These are phyloP conservation scores for Auricularia sp. DNA, from an alignment of 768 basidiomycete genomes.

Conservation along the genomic window DNA sequence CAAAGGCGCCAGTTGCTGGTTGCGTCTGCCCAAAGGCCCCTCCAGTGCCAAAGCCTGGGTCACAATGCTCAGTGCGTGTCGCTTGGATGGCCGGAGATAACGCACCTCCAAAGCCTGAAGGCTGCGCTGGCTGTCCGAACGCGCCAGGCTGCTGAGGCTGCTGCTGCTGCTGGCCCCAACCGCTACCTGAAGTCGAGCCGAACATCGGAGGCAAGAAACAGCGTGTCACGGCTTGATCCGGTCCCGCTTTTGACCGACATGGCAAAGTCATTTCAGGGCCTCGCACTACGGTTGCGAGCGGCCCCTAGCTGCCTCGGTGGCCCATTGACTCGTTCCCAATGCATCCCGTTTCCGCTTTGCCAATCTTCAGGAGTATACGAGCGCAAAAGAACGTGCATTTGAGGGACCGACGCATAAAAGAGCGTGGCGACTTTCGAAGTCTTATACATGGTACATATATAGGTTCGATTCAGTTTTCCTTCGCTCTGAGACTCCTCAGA, in stretches of 20 bases:
- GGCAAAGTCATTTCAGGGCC: background rate
- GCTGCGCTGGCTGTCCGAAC: constrained; percentile 21
- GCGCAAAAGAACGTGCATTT: too few relatives aligned
- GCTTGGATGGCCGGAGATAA: background rate
- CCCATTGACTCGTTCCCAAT: too few relatives aligned
- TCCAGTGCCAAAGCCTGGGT: background rate
- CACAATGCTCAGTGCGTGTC: background rate
- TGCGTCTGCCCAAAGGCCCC: background rate
- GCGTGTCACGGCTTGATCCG: background rate
- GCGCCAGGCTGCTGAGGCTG: constrained; percentile 35
- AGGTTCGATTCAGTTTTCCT: too few relatives aligned
- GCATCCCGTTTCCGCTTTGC: too few relatives aligned
- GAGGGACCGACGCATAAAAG: too few relatives aligned
- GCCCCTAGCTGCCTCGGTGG: too few relatives aligned
- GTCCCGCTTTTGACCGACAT: background rate
- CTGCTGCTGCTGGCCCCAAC: constrained; percentile 34
- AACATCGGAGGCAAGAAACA: background rate
- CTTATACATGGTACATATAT: too few relatives aligned
- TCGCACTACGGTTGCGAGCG: too few relatives aligned
- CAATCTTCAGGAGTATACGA: too few relatives aligned
- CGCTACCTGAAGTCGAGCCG: background rate
- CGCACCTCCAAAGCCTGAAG: background rate
- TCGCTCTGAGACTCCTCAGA: too few relatives aligned
- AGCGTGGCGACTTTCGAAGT: too few relatives aligned
- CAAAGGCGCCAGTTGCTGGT: constrained; percentile 9